Percentiles rank a stretch among this genome's conserved stretches.
phyloP scores from a whole-genome alignment of 257 asterid species.

The Solanum verrucosum region DNA sequence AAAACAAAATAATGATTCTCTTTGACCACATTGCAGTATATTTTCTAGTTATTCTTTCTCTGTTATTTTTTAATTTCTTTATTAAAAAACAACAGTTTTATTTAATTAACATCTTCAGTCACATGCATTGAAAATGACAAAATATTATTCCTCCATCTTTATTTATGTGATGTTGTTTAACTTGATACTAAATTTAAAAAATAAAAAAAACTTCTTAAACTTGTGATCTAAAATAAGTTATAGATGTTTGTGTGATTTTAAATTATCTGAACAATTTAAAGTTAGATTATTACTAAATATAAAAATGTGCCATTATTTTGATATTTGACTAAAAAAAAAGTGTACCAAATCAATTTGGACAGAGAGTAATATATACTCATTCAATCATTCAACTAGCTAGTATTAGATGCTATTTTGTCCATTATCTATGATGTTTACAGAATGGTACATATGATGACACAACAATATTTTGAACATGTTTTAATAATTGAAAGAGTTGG shows the following conservation, averaged over 20 bases:
- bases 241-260: neutral
- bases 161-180: no score
- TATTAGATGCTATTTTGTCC: neutral
- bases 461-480: no score
- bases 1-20: no score
- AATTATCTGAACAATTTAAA: neutral
- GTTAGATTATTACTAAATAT: no score
- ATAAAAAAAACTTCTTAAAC: no score
- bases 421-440: neutral
- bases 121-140: neutral
- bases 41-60: neutral
- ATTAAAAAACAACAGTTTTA: no score
- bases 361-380: neutral
- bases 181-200: no score
- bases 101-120: neutral
- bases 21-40: neutral
- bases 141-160: neutral
- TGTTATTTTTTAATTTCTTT: no score
- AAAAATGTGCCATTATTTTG: neutral
- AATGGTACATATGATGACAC: neutral
- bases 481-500: no score
- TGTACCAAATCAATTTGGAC: neutral
- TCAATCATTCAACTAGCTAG: no score
- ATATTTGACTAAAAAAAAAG: neutral
- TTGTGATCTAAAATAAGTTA: no score